Evolutionary conservation across 305 asterid species (phyloP).

Genomic region (Withania somnifera): DNA sequence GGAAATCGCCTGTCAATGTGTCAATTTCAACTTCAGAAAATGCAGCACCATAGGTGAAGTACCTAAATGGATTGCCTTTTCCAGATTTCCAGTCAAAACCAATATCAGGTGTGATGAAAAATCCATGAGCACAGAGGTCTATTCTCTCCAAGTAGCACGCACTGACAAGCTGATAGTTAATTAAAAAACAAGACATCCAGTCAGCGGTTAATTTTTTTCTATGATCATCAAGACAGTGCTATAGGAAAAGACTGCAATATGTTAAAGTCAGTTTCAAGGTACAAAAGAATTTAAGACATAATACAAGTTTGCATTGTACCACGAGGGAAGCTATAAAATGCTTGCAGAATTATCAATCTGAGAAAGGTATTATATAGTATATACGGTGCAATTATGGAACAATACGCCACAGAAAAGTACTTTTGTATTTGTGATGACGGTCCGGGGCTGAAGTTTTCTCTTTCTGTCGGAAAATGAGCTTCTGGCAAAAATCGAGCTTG

Average conservation of each 20-base stretch:
- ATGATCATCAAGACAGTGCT: background rate
- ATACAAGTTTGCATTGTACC: background rate
- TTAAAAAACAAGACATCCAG: background rate
- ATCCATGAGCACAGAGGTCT: conserved; percentile 95
- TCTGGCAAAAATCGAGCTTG: too few species aligned
- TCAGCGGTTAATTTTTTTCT: background rate
- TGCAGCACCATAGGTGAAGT: conserved; percentile 89
- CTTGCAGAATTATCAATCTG: background rate
- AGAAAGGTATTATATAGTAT: background rate
- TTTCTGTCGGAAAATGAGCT: too few species aligned
- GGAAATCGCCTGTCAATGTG: conserved; percentile 85
- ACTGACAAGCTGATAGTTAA: conserved; percentile 46
- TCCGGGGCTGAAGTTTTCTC: too few species aligned
- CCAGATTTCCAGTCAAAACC: conserved; percentile 76
- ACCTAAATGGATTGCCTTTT: conserved; percentile 64
- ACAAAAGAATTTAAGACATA: background rate
- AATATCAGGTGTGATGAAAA: conserved; percentile 65
- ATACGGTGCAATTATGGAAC: background rate
- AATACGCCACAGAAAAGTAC: background rate
- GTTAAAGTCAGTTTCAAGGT: background rate
- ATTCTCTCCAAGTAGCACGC: conserved; percentile 85
- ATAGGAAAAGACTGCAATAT: background rate
- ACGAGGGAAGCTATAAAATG: background rate
- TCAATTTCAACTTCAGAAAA: conserved; percentile 94
- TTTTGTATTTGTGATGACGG: background rate